Evolutionary conservation across 2,329 filamentous ascomycete genomes (phyloP).

Genomic region (Sporothrix dimorphospora): DNA sequence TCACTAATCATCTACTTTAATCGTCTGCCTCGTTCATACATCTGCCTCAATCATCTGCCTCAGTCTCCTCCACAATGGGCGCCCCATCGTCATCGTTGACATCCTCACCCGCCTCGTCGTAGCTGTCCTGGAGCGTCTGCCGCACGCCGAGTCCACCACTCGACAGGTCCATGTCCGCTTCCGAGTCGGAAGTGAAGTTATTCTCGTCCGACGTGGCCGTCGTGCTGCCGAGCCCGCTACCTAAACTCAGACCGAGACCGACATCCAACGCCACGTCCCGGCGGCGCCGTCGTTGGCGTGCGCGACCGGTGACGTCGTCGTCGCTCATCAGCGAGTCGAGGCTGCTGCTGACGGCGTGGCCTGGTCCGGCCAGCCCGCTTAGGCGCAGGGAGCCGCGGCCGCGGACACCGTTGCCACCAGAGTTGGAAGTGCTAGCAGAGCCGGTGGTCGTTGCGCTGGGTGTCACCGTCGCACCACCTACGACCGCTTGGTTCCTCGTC

Average conservation of each 20-base stretch:
- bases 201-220: conserved; percentile 32
- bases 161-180: conserved; percentile 12
- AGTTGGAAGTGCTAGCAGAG: not conserved
- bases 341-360: conserved; percentile 27
- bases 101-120: not conserved
- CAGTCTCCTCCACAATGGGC: not conserved
- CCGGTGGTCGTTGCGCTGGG: not conserved
- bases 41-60: not conserved
- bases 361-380: not conserved
- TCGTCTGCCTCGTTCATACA: not conserved
- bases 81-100: not conserved
- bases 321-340: conserved; percentile 30
- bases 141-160: conserved; percentile 12
- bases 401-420: not conserved
- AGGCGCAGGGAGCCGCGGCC: not conserved
- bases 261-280: not conserved
- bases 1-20: not conserved
- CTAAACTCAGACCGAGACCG: not conserved
- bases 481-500: not conserved
- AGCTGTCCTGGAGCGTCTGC: conserved; percentile 4
- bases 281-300: not conserved
- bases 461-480: not conserved
- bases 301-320: conserved; percentile 3
- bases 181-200: conserved; percentile 19
- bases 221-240: conserved; percentile 24